Evolutionary conservation across 768 basidiomycete genomes (phyloP).

Genomic region (Paxillus involutus): DNA sequence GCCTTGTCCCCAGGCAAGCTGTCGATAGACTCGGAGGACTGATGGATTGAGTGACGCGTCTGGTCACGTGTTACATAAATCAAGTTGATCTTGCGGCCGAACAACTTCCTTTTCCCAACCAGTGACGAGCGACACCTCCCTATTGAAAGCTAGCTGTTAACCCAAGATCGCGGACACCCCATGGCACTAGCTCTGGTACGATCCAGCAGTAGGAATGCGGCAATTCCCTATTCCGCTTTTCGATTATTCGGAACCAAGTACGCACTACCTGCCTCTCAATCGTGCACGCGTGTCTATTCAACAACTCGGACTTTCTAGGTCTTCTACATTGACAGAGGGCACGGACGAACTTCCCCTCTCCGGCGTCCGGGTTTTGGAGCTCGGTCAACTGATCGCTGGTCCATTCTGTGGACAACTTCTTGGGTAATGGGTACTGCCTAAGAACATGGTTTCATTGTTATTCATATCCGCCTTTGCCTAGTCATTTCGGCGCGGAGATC

Average conservation of each 20-base stretch:
- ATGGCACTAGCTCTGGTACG: not conserved
- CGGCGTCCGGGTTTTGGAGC: conserved; percentile 63
- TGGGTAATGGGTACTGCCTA: conserved; percentile 41
- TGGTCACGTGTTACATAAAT: too few relatives aligned
- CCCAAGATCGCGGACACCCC: not conserved
- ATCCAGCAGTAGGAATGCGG: not conserved
- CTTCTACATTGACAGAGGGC: conserved; percentile 13
- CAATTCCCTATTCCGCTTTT: not conserved
- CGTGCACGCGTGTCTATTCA: not conserved
- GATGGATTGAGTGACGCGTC: too few relatives aligned
- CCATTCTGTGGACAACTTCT: conserved; percentile 74
- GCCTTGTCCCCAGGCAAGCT: too few relatives aligned
- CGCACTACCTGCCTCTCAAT: not conserved
- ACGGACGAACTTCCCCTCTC: conserved; percentile 51
- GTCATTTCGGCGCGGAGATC: conserved; percentile 71
- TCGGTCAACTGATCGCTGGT: conserved; percentile 72
- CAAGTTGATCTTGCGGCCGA: too few relatives aligned
- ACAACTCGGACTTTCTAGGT: not conserved
- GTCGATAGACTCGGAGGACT: too few relatives aligned
- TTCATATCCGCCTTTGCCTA: conserved; percentile 20
- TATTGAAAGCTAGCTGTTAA: not conserved
- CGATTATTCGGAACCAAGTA: not conserved
- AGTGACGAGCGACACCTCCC: too few relatives aligned
- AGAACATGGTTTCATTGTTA: not conserved
- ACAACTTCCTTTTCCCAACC: too few relatives aligned